Percentiles rank a stretch among this genome's conserved stretches.
Evolutionary conservation across 2,329 filamentous ascomycete genomes (phyloP).

Genomic region (Periconia digitata): DNA sequence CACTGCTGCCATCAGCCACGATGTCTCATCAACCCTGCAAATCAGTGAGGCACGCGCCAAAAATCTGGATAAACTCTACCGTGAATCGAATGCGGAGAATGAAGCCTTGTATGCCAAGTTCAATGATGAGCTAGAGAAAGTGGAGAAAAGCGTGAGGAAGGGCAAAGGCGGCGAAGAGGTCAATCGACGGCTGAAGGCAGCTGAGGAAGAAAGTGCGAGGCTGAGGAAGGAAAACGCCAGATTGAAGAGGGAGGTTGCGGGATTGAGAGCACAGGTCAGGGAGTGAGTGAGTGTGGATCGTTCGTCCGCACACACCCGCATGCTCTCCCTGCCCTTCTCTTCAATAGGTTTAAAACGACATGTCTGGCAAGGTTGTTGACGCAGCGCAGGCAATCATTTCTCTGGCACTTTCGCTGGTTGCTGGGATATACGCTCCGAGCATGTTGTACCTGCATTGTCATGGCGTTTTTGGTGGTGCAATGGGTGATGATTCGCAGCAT

Average conservation of each 20-base stretch:
- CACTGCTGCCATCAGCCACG: conserved; percentile 60
- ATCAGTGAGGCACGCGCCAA: conserved; percentile 77
- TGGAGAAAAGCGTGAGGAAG: conserved; percentile 69
- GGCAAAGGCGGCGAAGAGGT: conserved; percentile 81
- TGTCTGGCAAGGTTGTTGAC: conserved; percentile 1
- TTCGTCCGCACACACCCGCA: not conserved
- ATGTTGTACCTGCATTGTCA: conserved; percentile 13
- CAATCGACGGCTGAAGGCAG: conserved; percentile 68
- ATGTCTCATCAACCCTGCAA: conserved; percentile 71
- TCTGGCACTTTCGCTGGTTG: not conserved
- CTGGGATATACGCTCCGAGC: not conserved
- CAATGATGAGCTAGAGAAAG: conserved; percentile 85
- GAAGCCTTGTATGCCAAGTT: conserved; percentile 90
- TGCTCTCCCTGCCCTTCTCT: not conserved
- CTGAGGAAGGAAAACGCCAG: conserved; percentile 84
- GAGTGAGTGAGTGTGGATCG: conserved; percentile 37
- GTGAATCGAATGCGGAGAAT: conserved; percentile 85
- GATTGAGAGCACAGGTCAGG: conserved; percentile 55
- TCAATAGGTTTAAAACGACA: not conserved
- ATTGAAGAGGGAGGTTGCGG: conserved; percentile 79
- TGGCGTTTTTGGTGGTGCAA: conserved; percentile 11
- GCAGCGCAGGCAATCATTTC: not conserved
- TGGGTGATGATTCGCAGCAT: not conserved
- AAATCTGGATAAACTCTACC: conserved; percentile 84
- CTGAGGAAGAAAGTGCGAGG: conserved; percentile 73